A percentile compares a stretch with the other conserved stretches of the same genome.
phyloP scores from a whole-genome alignment of 2,329 filamentous ascomycete species.

The Microsporum ferrugineum region DNA sequence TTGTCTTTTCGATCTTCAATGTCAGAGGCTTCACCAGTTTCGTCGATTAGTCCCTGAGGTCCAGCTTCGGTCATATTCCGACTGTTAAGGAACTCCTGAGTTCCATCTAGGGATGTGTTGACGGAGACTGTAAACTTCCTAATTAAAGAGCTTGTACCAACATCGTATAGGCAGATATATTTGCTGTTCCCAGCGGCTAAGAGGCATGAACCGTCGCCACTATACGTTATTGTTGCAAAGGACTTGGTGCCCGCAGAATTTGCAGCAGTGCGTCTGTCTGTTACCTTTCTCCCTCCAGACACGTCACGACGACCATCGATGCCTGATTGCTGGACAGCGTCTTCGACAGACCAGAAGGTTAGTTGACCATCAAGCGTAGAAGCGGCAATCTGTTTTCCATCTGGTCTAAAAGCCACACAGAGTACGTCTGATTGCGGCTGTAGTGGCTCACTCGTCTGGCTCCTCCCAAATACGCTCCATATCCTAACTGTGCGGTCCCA shows the following conservation, averaged over 20 bases:
- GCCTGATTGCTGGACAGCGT: constrained; percentile 74
- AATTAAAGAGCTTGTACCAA: constrained; percentile 75
- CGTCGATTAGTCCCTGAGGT: constrained; percentile 71
- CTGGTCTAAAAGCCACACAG: constrained; percentile 73
- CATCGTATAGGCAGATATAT: constrained; percentile 96
- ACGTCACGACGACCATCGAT: constrained; percentile 85
- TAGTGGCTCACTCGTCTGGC: constrained; percentile 87
- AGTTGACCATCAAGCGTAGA: constrained; percentile 89
- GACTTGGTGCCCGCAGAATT: constrained; percentile 83
- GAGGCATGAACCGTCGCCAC: constrained; percentile 80
- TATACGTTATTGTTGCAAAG: constrained; percentile 81
- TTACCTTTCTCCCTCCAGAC: constrained; percentile 78
- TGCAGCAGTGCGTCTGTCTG: constrained; percentile 80
- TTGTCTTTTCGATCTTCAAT: constrained; percentile 71
- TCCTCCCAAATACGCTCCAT: constrained; percentile 89
- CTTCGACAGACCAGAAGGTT: constrained; percentile 85
- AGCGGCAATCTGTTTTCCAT: constrained; percentile 80
- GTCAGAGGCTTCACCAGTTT: constrained; percentile 78
- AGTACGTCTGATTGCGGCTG: constrained; percentile 87
- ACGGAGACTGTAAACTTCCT: constrained; percentile 94
- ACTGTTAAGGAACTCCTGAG: constrained; percentile 94
- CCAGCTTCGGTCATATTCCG: constrained; percentile 83
- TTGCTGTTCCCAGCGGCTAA: constrained; percentile 93
- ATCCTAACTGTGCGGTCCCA: constrained; percentile 95
- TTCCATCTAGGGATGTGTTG: constrained; percentile 90